Conservation (phyloP, 1,284 basidiomycete genomes). For the Boletus holoroseus region DNA sequence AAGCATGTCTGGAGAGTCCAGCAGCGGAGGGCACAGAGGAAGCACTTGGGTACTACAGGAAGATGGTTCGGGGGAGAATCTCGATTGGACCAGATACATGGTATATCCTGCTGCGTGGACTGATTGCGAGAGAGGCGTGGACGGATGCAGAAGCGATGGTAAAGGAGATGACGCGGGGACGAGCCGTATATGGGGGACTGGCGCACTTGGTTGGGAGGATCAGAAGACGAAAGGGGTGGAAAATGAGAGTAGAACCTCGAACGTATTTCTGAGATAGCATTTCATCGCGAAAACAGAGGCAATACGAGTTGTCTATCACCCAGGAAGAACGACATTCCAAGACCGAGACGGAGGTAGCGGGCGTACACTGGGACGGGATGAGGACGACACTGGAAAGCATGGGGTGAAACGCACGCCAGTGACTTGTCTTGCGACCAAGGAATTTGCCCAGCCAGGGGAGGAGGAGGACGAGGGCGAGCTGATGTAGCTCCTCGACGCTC, state of each 20-base stretch:
- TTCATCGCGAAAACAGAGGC: constrained; percentile 23
- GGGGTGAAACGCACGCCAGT: constrained; percentile 62
- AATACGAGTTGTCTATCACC: constrained; percentile 34
- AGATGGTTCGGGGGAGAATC: constrained; percentile 54
- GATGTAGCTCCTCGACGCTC: constrained; percentile 76
- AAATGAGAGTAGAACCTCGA: constrained; percentile 25
- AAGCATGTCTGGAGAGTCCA: constrained; percentile 51
- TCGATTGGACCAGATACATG: constrained; percentile 62
- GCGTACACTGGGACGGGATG: constrained; percentile 52
- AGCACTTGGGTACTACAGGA: constrained; percentile 58
- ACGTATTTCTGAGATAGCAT: constrained; percentile 26
- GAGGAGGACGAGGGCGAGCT: constrained; percentile 74
- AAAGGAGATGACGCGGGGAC: constrained; percentile 47
- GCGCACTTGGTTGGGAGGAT: constrained; percentile 36
- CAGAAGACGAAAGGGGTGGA: constrained; percentile 33
- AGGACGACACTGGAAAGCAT: constrained; percentile 10
- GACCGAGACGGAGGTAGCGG: constrained; percentile 64
- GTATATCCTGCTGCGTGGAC: constrained; percentile 63
- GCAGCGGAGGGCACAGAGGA: constrained; percentile 45
- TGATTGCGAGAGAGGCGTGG: constrained; percentile 54
- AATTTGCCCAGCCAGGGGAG: constrained; percentile 86
- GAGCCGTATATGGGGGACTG: constrained; percentile 38
- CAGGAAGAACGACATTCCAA: constrained; percentile 63
- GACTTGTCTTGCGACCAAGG: constrained; percentile 79
- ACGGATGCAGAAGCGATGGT: constrained; percentile 54